Percentiles rank a stretch among this genome's conserved stretches.
phyloP scores from a whole-genome alignment of 208 protist genomes.

The Crithidia fasciculata region DNA sequence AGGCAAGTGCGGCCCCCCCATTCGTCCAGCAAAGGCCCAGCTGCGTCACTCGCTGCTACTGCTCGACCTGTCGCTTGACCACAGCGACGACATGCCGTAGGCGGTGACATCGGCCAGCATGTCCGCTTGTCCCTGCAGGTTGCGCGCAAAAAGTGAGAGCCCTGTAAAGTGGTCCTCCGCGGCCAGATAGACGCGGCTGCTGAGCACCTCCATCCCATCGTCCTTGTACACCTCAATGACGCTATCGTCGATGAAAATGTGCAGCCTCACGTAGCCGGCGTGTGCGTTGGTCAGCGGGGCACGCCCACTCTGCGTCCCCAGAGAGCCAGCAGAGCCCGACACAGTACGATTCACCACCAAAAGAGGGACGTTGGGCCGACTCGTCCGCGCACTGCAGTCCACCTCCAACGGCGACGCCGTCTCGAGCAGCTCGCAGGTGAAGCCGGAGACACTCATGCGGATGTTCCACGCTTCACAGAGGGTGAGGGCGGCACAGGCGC shows the following conservation, averaged over 20 bases:
- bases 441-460: constrained; percentile 13
- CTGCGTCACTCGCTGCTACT: no score
- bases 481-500: constrained; percentile 6
- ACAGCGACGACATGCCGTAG: constrained; percentile 14
- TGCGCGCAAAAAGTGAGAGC: constrained; percentile 21
- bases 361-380: constrained; percentile 22
- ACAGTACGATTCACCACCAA: constrained; percentile 8
- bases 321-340: background rate
- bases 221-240: constrained; percentile 43
- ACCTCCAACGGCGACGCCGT: constrained; percentile 5
- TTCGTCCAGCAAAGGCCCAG: no score
- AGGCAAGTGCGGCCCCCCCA: no score
- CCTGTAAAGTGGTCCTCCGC: constrained; percentile 4
- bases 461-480: constrained; percentile 32
- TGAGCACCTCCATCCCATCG: constrained; percentile 28
- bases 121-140: constrained; percentile 1
- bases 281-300: background rate
- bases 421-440: constrained; percentile 13
- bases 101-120: constrained; percentile 9
- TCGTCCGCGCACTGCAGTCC: constrained; percentile 23
- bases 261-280: constrained; percentile 11
- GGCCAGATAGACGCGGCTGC: background rate
- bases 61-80: background rate
- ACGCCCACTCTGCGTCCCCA: constrained; percentile 2
- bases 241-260: constrained; percentile 34